phyloP scores from a whole-genome alignment of 2,329 filamentous ascomycete species.

The Talaromyces sp. region DNA sequence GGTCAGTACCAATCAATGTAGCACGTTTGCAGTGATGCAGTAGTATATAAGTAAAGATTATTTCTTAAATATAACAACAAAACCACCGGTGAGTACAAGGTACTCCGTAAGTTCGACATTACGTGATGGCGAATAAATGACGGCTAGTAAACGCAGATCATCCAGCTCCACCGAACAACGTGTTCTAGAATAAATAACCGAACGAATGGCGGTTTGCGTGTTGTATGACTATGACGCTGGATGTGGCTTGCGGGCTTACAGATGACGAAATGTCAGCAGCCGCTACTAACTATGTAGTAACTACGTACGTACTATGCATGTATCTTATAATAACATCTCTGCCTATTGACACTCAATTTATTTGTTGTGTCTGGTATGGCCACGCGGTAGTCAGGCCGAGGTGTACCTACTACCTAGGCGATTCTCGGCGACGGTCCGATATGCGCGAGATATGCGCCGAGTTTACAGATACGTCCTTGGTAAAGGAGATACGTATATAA shows the following conservation, averaged over 20 bases:
- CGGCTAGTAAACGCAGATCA: constrained; percentile 11
- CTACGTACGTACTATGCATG: neutral
- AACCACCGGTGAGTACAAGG: too few species aligned
- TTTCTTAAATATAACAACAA: too few species aligned
- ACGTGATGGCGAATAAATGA: constrained; percentile 7
- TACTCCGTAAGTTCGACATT: neutral
- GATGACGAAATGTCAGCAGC: neutral
- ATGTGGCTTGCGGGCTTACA: neutral
- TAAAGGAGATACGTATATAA: too few species aligned
- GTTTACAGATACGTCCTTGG: neutral
- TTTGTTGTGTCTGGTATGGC: neutral
- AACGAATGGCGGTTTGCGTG: neutral
- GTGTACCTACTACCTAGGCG: neutral
- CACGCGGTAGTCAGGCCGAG: neutral
- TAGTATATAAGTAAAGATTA: too few species aligned
- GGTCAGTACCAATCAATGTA: neutral
- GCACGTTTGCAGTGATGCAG: neutral
- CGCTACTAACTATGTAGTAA: too few species aligned
- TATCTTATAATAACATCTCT: neutral
- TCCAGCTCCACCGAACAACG: neutral
- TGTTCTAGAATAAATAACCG: constrained; percentile 8
- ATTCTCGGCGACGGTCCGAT: neutral
- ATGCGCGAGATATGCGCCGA: neutral
- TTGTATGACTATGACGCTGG: neutral
- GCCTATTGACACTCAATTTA: neutral